A percentile compares a stretch with the other conserved stretches of the same genome.
phyloP scores from a whole-genome alignment of 805 yeast species.

The Cyberlindnera euphorbiiphila region DNA sequence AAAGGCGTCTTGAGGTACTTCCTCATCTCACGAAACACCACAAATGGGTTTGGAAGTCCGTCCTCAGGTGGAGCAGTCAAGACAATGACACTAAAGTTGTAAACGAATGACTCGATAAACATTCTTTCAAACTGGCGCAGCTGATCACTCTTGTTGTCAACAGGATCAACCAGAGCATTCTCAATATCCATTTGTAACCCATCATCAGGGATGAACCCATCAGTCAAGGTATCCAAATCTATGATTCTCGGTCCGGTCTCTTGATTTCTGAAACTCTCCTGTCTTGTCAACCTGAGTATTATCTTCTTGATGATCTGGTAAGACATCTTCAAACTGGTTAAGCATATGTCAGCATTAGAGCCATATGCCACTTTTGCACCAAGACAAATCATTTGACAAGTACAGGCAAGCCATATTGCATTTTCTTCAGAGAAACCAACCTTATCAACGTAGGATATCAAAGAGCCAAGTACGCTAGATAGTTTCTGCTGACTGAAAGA shows the following conservation, averaged over 20 bases:
- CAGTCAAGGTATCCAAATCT: background rate
- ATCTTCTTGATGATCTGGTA: slow-evolving; percentile 33
- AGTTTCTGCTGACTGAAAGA: slow-evolving; percentile 25
- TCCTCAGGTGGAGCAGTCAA: slow-evolving; percentile 34
- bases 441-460: slow-evolving; percentile 7
- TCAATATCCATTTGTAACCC: slow-evolving; percentile 22
- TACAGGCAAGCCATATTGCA: slow-evolving; percentile 39
- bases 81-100: slow-evolving; percentile 38
- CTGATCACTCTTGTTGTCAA: too few relatives aligned
- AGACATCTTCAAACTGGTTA: slow-evolving; percentile 33
- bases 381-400: slow-evolving; percentile 36
- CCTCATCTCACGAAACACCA: slow-evolving; percentile 33
- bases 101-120: slow-evolving; percentile 41
- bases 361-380: slow-evolving; percentile 33
- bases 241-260: background rate
- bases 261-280: background rate
- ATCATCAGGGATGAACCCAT: slow-evolving; percentile 21
- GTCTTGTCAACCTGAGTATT: slow-evolving; percentile 14
- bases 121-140: slow-evolving; percentile 33
- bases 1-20: slow-evolving; percentile 33
- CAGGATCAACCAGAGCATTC: too few relatives aligned
- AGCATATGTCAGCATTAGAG: slow-evolving; percentile 12
- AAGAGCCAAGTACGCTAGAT: slow-evolving; percentile 22
- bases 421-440: slow-evolving; percentile 4
- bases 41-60: slow-evolving; percentile 40